phyloP scores from a whole-genome alignment of 495 filamentous ascomycete genomes.

The Trichoderma asperelloides region DNA sequence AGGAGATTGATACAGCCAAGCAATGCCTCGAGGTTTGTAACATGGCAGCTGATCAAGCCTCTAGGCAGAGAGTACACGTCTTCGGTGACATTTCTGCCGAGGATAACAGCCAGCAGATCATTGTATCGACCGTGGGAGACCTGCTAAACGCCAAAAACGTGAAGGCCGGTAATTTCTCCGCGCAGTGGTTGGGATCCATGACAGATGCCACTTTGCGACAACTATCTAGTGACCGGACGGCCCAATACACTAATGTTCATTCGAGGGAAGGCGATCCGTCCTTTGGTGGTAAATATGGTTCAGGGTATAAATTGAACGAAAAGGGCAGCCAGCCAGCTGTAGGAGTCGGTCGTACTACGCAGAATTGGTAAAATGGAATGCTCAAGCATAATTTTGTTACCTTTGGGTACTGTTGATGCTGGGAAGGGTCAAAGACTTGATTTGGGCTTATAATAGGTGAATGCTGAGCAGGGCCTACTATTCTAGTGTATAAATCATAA shows the following conservation, averaged over 20 bases:
- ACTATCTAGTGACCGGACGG: neutral
- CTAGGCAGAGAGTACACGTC: slow-evolving; percentile 19
- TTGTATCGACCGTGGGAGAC: slow-evolving; percentile 29
- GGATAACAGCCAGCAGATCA: slow-evolving; percentile 25
- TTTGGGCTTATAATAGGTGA: no score
- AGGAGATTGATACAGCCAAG: slow-evolving; percentile 17
- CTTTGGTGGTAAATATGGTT: neutral
- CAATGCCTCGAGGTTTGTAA: slow-evolving; percentile 22
- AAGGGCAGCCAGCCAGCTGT: neutral
- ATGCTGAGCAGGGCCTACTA: neutral
- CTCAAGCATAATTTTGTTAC: no score
- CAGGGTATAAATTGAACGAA: neutral
- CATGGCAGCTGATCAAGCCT: slow-evolving; percentile 19
- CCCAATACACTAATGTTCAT: neutral
- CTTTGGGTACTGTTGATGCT: no score
- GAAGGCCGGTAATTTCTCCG: slow-evolving; percentile 20
- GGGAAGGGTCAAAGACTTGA: no score
- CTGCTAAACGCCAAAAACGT: slow-evolving; percentile 25
- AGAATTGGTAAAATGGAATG: no score
- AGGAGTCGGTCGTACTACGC: neutral
- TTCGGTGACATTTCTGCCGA: slow-evolving; percentile 24
- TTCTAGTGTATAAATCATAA: neutral
- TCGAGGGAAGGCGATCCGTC: neutral
- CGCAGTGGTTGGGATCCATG: slow-evolving; percentile 19
- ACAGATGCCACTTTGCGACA: slow-evolving; percentile 2